Base-by-base conservation (phyloP, 2,329 filamentous ascomycete species). In the Ascochyta pisi region DNA sequence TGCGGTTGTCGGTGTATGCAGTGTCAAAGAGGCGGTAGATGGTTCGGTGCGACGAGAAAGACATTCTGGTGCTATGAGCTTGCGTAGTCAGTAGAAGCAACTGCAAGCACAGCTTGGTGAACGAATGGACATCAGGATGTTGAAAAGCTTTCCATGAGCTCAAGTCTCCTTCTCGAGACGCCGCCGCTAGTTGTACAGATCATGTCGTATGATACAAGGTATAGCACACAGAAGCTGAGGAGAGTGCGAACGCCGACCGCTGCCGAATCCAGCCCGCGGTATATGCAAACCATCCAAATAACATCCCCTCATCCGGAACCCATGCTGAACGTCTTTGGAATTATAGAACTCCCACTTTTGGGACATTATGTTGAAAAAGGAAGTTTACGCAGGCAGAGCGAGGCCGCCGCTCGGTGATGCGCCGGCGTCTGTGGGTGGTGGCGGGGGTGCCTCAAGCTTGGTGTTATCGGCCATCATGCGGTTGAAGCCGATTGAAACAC, bases 401-500 rank as follows among this genome's bases (percentile, higher is more conserved):
- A 67, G 58, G 27, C 59, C 59, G 49, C 60, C 61, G 34, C 63
- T 54, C 3, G 60, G 50, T 39, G 65, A 57, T 51, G 60, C 57
- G 33, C 65, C 62, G 37, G 57, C 63, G 52, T 67, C 66, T 49
- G 55, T 69, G 58, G 78, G 77, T 27, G 79, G 80, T 50, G 79
- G 78, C 37, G 79, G 79, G 10, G 80, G 81, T 16, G 78, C 67
- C 61, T 96, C 92, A 67, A 96, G 81, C 80, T 89, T 89, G 62
- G 92, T 96, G 76, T 89, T 89, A 62, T 92, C 90, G 33, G 93
- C 91, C 85, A 96, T 90, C 89, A 96, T 92, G 77, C 93, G 89
- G 77, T 92, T 90, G 81, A 97, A 94, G 8, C 91, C 93, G 73
- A 99, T 98, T 68, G 94, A 94, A 51, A 98, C 95, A 69, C 95